Base-by-base conservation (phyloP, 805 yeast species). In the Teunomyces funiuensis region DNA sequence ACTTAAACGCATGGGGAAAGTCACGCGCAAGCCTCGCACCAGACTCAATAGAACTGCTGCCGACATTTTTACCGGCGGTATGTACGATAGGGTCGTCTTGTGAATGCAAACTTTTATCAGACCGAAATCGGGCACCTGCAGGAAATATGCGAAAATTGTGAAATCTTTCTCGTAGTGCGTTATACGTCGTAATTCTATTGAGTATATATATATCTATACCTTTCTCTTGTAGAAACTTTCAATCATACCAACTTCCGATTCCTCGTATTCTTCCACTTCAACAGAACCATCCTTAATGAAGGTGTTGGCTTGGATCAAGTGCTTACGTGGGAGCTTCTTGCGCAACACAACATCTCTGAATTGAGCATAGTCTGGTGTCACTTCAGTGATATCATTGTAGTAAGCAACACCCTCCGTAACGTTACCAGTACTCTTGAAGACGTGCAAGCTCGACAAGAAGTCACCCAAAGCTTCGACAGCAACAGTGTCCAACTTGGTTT, bases 291-390 rank as follows among this genome's bases (percentile, higher is more conserved):
- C 68, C 10, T 58, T 50, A 33, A 79, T 47, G 18, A 65, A 51
- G 6, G 95, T 84, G 63, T 88, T 88, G 19, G 89, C 87, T 64
- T 88, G 97, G 43, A 88, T 80, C 51, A 83, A 77, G 60, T 87
- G 95, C 61, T 82, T 83, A 61, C 97, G 78, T 47, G 97, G 95
- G 52, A 83, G 71, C 64, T 87, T 85, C 59, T 85, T 83, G 33
- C 69, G 65, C 45, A 88, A 66, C 10, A 88, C 88, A 27, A 75
- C 69, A 40, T 80, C 83, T 65, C 96, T 77, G 58, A 74, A 84
- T 47, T 72, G 64, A 18, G 86, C 79, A 41, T 83, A 66, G 13
- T 84, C 86, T 10, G 68, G 73, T 6, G 80, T 74, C 29, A 84
- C 88, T 2, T 75, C 70, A n/a, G 95, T 82, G 64, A 82, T 82